phyloP scores from a whole-genome alignment of 306 rosid species.

The Fragaria nilgerrensis region DNA sequence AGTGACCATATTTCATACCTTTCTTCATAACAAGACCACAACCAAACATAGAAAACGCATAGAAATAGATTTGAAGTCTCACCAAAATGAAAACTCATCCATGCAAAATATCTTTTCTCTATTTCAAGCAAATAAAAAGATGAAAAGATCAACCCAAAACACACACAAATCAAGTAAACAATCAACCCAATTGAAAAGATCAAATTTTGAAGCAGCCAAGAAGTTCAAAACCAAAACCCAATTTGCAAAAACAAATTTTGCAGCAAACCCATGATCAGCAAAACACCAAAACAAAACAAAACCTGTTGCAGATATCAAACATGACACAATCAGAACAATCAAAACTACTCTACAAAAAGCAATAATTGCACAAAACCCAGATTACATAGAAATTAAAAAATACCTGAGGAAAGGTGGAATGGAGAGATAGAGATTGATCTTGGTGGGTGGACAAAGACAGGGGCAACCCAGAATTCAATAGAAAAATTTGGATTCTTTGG shows the following conservation, averaged over 20 bases:
- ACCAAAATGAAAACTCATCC: neutral
- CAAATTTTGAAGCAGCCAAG: neutral
- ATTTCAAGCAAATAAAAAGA: neutral
- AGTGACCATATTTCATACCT: neutral
- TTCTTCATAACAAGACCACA: slow-evolving; percentile 9
- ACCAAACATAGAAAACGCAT: neutral
- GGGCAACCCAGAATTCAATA: slow-evolving; percentile 37
- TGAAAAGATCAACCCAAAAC: slow-evolving; percentile 1
- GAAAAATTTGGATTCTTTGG: slow-evolving; percentile 14
- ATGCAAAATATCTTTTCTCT: neutral
- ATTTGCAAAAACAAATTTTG: neutral
- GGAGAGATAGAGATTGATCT: slow-evolving; percentile 28
- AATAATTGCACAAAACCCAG: slow-evolving; percentile 18
- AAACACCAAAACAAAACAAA: slow-evolving; percentile 4
- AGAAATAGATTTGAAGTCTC: neutral
- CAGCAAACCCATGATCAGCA: neutral
- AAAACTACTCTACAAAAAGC: slow-evolving; percentile 21
- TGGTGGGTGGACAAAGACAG: slow-evolving; percentile 25
- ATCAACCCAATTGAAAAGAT: slow-evolving; percentile 9
- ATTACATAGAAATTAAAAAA: slow-evolving; percentile 1
- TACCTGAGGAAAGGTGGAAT: slow-evolving; percentile 42
- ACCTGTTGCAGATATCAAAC: slow-evolving; percentile 15
- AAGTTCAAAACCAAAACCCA: slow-evolving; percentile 4
- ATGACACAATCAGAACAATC: slow-evolving; percentile 28
- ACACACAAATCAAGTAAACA: neutral